Base-by-base conservation (phyloP, 192 early-diverging fungal species). In the Chytriomyces sp. region DNA sequence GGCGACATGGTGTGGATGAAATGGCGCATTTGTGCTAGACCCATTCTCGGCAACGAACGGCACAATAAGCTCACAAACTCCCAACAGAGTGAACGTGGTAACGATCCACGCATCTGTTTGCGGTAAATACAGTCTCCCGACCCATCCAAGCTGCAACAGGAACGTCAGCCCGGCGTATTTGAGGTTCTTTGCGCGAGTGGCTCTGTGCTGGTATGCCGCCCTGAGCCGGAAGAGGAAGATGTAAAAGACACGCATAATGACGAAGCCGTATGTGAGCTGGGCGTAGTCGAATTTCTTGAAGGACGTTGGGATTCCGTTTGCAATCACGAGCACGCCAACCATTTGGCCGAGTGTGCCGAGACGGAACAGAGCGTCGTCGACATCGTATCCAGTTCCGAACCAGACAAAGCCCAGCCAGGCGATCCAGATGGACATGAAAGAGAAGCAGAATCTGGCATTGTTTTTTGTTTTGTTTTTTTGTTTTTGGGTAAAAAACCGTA, bases 321-420 rank as follows among this genome's bases (percentile, higher is more conserved):
- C 71, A 49, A 62, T 73, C 45, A 73, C 71, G 3, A 73, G 44
- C 23, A 73, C 45, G 7, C 71, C 71, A n/a, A 26, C 71, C 71
- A 73, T 73, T 49, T 73, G 71, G 16, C 71, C 71, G 2, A 73
- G 45, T 26, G 71, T 73, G 11, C 71, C 60, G 35, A 73, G 24
- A 4, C 71, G 59, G 8, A 63, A 62, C 35, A 73, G 20, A 43
- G 47, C 44, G 13, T 73, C 71, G 20, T 73, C 71, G 20, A 45
- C 45, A 20, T 62, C n/a, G 46, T 60, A 73, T 16, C 60, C 59
- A n/a, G 71, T 48, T 7, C 26, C 16, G 60, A 73, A 73, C 71
- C 71, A 73, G 61, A 61, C 61, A 45, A 43, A 73, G 3, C 35
- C 16, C 3, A 62, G n/a, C 57, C 57, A 73, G 44, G 71, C 53